Evolutionary conservation across 2,329 filamentous ascomycete species (phyloP), one percentile per base, ranked within the genome.

Genomic region (Cercospora berteroae): DNA sequence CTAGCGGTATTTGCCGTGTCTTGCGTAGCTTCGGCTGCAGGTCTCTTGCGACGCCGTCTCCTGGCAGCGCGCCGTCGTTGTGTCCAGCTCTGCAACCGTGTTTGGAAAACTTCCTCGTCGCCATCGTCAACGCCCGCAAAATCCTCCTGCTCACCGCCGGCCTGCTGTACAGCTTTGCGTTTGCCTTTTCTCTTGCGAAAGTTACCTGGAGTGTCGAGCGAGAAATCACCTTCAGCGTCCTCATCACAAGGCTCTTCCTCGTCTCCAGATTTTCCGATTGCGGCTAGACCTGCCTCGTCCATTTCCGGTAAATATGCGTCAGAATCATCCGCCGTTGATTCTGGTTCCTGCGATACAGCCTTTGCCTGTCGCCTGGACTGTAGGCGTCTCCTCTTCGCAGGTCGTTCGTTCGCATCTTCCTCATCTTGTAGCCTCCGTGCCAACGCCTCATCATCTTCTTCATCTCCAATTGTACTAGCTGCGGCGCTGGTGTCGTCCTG

Each of bases 101-200:
- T 82, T 74, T 92, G 90, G 77, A 96, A 99, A 20, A 93, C 84
- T 0, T 84, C 81, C 77, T 97, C 94, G 67, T 96, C 90, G 0
- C 95, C 96, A 77, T 99, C 95, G 74, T 99, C 95, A 20, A 97
- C 80, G 2, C 86, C 86, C 12, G 84, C 83, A 31, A 90, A 78
- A 72, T 89, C 87, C 71, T 88, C 85, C 50, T 78, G 74, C 44
- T 77, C 76, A 9, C 73, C 74, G 13, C 72, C 75, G 3, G 73
- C 73, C 13, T 70, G 66, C 23, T 69, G 52, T 16, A 74, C 75
- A 6, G 70, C 64, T 33, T 71, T 74, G 23, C 61, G 64, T 58
- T 71, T 79, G 2, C 62, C 66, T 23, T 74, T 72, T 12, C 71
- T 72, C 69, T 80, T 81, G 5, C 79, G 79, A 70, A 81, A 82